Conservation (phyloP, 148 eudicot genomes). For the Camellia lanceoleosa region DNA sequence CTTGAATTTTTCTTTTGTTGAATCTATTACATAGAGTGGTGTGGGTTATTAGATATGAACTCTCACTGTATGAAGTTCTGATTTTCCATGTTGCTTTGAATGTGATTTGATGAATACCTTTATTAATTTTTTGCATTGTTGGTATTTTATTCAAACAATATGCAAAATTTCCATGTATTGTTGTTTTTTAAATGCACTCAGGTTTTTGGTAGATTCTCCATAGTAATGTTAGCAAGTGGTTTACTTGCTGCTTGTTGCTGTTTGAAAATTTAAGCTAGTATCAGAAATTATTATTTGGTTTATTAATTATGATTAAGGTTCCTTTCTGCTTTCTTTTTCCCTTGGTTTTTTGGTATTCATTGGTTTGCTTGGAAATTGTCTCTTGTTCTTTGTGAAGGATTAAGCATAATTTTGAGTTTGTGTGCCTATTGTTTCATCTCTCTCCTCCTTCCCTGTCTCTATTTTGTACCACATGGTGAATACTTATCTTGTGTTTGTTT, state of each 20-base stretch:
- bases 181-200: not conserved
- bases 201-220: not conserved
- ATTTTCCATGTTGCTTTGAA: not conserved
- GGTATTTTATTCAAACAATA: not conserved
- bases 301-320: not conserved
- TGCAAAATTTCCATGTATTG: not conserved
- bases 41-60: not conserved
- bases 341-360: not conserved
- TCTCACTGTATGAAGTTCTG: not conserved
- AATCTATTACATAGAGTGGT: not conserved
- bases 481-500: not conserved
- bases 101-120: not conserved
- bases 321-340: not conserved
- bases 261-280: not conserved
- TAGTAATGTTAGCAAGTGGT: not conserved
- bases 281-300: not conserved
- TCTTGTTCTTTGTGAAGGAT: not conserved
- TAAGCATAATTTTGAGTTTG: no score
- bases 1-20: not conserved
- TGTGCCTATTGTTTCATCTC: not conserved
- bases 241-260: constrained; percentile 5
- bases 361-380: not conserved
- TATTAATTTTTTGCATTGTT: not conserved
- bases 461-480: no score
- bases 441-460: not conserved